These are phyloP conservation scores for Tuber aestivum DNA, from an alignment of 495 filamentous ascomycete species.

Conservation along the genomic window DNA sequence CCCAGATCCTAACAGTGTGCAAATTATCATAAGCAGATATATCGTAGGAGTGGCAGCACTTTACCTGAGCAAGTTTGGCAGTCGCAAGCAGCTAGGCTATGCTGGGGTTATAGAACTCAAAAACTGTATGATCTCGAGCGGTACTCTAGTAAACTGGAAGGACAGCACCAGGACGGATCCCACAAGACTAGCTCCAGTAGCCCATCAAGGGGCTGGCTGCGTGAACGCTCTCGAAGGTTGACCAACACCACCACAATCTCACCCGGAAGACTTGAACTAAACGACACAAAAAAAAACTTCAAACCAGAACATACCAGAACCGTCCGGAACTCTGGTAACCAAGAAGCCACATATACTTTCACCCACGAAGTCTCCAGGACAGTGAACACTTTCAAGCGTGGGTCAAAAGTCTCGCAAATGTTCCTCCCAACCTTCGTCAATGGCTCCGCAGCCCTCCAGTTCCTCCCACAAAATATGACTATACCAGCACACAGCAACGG, in stretches of 20 bases:
- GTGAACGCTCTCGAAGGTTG: conserved; percentile 56
- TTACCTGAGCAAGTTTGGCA: conserved; percentile 48
- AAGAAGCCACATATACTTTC: conserved; percentile 49
- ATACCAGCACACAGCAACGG: conserved; percentile 31
- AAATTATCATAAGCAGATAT: conserved; percentile 18
- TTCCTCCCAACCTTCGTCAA: conserved; percentile 37
- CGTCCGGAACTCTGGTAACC: conserved; percentile 51
- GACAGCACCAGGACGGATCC: conserved; percentile 45
- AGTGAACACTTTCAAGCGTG: conserved; percentile 38
- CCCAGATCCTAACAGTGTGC: neutral
- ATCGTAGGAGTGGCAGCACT: conserved; percentile 54
- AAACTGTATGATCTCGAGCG: conserved; percentile 44
- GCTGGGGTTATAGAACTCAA: conserved; percentile 45
- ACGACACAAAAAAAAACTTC: conserved; percentile 54
- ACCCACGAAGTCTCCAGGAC: conserved; percentile 38
- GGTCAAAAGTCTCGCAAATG: conserved; percentile 18
- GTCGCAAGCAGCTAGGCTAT: conserved; percentile 44
- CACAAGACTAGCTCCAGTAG: conserved; percentile 50
- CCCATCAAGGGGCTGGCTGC: conserved; percentile 55
- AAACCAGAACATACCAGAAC: conserved; percentile 48
- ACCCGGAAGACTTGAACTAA: conserved; percentile 54
- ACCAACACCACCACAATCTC: conserved; percentile 51
- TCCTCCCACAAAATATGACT: conserved; percentile 12
- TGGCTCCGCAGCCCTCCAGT: conserved; percentile 32
- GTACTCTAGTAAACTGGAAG: conserved; percentile 48